Base-by-base conservation (phyloP, 108 stramenopile genomes). In the Asterionellopsis glacialis region DNA sequence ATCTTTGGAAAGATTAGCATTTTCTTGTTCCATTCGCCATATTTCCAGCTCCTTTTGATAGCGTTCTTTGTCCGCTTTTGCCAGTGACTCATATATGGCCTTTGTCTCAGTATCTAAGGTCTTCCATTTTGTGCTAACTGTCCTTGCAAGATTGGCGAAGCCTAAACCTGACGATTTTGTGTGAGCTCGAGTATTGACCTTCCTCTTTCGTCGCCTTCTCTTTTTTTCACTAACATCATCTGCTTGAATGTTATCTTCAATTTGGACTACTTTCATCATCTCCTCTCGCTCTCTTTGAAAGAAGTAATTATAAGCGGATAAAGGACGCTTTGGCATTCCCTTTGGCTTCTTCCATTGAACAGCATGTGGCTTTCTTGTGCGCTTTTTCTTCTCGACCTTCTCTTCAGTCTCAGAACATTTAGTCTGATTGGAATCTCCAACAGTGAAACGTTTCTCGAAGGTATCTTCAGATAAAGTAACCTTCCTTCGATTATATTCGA, bases 271-370 rank as follows among this genome's bases (percentile, higher is more conserved):
- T 7, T 33, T 33, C 33, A 49, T 21, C 47, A 48, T 39, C 48
- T 62, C 38, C 33, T 26, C 45, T 19, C 63, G 38, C 21, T 64
- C 51, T 11, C 54, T 25, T 26, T 23, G 50, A 53, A 64, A 64
- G 40, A 64, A 64, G 22, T 54, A 27, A 43, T 64, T 64, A 41
- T 64, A 64, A 9, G 63, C 63, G 14, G 63, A 64, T 5, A 64
- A 53, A 5, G 63, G 63, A 1, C 63, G 63, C 40, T 27, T 25
- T 0, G 63, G 63, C 41, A 55, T 55, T 16, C 50, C 57, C 44
- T 67, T 50, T 15, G 58, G 65, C 38, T 67, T 59, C 54, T 64
- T 56, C 40, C 26, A 24, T 25, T 16, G 47, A 2, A 48, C 47
- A 5, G 16, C 21, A 21, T 16, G 47, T 19, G 47, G 47, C 5